Evolutionary conservation across 176 grass and related monocot genomes (phyloP).

Genomic region (Aegilops bicornis): DNA sequence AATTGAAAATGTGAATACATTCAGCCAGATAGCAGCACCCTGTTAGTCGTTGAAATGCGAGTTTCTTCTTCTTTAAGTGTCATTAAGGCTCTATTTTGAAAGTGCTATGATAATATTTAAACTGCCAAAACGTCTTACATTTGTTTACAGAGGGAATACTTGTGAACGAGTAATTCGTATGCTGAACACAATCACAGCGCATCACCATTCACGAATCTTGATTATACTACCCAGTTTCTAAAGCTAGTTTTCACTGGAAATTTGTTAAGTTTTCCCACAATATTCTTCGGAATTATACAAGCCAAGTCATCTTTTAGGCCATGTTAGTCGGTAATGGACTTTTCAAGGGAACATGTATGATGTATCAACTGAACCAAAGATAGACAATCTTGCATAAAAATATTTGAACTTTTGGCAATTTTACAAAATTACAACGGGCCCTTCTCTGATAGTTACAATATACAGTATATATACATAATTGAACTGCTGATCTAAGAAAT

Average conservation of each 20-base stretch:
- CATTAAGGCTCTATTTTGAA: too few species aligned
- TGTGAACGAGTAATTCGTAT: too few species aligned
- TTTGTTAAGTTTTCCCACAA: neutral
- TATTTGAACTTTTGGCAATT: conserved; percentile 4
- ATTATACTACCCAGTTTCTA: neutral
- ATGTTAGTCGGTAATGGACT: neutral
- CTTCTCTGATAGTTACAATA: neutral
- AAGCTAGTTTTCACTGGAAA: neutral
- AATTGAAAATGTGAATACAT: too few species aligned
- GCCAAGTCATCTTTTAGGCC: neutral
- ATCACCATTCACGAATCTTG: too few species aligned
- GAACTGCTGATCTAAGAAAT: conserved; percentile 21
- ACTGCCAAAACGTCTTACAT: too few species aligned
- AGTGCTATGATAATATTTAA: too few species aligned
- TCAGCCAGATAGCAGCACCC: too few species aligned
- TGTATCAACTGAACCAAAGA: neutral
- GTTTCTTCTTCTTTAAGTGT: too few species aligned
- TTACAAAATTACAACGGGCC: neutral
- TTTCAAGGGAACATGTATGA: neutral
- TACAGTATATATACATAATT: neutral
- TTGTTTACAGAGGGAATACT: too few species aligned
- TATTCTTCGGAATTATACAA: neutral
- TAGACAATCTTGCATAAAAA: neutral
- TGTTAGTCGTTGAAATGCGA: too few species aligned
- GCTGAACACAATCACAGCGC: too few species aligned